phyloP scores from a whole-genome alignment of 192 early-diverging fungal species.

The Chytriomyces confervae region DNA sequence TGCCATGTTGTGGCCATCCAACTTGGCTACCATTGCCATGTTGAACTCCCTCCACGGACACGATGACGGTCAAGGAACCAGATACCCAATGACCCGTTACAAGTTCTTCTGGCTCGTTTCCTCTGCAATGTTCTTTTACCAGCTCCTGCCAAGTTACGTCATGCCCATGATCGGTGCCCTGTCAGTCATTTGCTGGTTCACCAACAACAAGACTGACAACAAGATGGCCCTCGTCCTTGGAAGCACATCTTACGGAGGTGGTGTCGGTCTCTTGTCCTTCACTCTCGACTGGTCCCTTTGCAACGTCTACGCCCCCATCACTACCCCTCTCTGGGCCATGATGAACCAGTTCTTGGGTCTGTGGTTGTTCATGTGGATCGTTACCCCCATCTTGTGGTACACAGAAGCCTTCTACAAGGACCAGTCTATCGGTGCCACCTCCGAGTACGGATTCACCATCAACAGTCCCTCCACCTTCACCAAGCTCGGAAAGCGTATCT shows the following conservation, averaged over 20 bases:
- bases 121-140: constrained; percentile 61
- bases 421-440: background rate
- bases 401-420: background rate
- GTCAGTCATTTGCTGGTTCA: background rate
- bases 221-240: background rate
- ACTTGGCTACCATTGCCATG: constrained; percentile 75
- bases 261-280: constrained; percentile 20
- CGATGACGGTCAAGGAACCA: background rate
- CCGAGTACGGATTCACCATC: background rate
- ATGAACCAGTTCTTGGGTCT: constrained; percentile 79
- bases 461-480: background rate
- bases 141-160: constrained; percentile 58
- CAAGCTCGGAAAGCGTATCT: background rate
- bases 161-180: background rate
- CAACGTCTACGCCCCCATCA: constrained; percentile 2
- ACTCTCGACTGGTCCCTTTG: constrained; percentile 15
- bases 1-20: constrained; percentile 83
- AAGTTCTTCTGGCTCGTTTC: constrained; percentile 39
- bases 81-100: constrained; percentile 34
- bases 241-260: background rate
- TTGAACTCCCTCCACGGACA: constrained; percentile 78
- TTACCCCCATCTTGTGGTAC: constrained; percentile 56
- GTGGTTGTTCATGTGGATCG: constrained; percentile 74
- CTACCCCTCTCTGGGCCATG: constrained; percentile 50
- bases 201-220: background rate